These are phyloP conservation scores for Hibiscus tridactylites DNA, from an alignment of 345 rosid species.

Conservation along the genomic window DNA sequence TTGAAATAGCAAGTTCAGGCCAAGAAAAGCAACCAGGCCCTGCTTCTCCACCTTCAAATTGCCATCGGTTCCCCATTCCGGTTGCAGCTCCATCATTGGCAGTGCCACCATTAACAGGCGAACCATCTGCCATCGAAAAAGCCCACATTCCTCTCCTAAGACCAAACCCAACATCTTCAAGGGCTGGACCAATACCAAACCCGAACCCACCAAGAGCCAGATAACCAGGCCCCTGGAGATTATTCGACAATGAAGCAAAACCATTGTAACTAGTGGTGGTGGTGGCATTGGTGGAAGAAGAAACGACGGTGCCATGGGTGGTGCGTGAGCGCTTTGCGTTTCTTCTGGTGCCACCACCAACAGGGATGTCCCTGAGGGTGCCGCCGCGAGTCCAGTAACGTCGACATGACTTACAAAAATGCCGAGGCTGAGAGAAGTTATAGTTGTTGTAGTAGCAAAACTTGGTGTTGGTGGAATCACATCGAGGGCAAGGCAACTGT, in stretches of 20 bases:
- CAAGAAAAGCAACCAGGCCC: slow-evolving; percentile 57
- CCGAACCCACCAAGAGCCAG: slow-evolving; percentile 64
- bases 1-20: slow-evolving; percentile 93
- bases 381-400: slow-evolving; percentile 98
- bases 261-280: slow-evolving; percentile 15
- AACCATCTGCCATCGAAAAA: slow-evolving; percentile 41
- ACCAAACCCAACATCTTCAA: slow-evolving; percentile 60
- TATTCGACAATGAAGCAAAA: slow-evolving; percentile 61
- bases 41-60: slow-evolving; percentile 54
- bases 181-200: slow-evolving; percentile 46
- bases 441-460: slow-evolving; percentile 98
- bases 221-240: slow-evolving; percentile 50
- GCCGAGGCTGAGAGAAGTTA: slow-evolving; percentile 93
- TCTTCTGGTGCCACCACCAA: slow-evolving; percentile 86
- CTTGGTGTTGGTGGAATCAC: slow-evolving; percentile 84
- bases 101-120: slow-evolving; percentile 15
- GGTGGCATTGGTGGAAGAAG: slow-evolving; percentile 15
- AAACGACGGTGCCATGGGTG: not conserved
- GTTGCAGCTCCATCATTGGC: slow-evolving; percentile 15
- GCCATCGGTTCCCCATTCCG: slow-evolving; percentile 56
- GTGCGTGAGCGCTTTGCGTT: slow-evolving; percentile 76
- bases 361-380: slow-evolving; percentile 85
- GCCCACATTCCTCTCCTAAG: slow-evolving; percentile 73
- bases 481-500: slow-evolving; percentile 91
- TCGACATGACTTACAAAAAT: slow-evolving; percentile 93